Percentiles rank a stretch among this genome's conserved stretches.
Conservation (phyloP, 768 basidiomycete species). For the Thelephora aurantiotincta region DNA sequence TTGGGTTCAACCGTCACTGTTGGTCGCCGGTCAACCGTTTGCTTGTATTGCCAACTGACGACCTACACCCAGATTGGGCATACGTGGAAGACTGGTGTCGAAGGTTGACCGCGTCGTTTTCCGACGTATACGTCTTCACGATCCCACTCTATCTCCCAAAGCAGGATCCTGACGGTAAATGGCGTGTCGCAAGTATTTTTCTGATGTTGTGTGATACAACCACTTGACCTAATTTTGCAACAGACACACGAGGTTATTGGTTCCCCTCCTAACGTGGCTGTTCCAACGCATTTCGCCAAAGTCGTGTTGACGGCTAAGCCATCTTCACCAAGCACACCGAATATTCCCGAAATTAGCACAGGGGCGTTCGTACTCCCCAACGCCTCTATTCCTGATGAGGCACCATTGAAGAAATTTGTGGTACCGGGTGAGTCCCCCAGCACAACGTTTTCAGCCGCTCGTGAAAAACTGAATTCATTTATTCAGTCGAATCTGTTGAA, state of each 20-base stretch:
- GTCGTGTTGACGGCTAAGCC: conserved; percentile 75
- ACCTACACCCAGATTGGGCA: conserved; percentile 65
- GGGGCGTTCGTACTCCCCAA: conserved; percentile 97
- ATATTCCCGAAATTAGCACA: conserved; percentile 62
- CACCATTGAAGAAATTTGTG: conserved; percentile 66
- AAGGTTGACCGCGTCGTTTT: conserved; percentile 69
- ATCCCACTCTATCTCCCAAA: conserved; percentile 92
- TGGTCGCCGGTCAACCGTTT: conserved; percentile 13
- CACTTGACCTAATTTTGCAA: background rate
- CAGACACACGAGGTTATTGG: conserved; percentile 95
- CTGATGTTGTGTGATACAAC: conserved; percentile 2
- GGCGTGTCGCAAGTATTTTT: conserved; percentile 65
- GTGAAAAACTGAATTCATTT: conserved; percentile 2
- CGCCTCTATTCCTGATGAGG: conserved; percentile 76
- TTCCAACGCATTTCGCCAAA: conserved; percentile 98
- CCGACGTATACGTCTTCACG: conserved; percentile 96
- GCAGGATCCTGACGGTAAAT: conserved; percentile 80
- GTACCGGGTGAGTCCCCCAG: conserved; percentile 48
- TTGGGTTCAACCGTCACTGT: conserved; percentile 97
- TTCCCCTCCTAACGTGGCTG: conserved; percentile 74
- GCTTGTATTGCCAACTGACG: background rate
- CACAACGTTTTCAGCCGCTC: background rate
- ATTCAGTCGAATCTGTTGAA: conserved; percentile 82
- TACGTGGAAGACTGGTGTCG: conserved; percentile 95
- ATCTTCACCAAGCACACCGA: conserved; percentile 54